Evolutionary conservation across 768 basidiomycete genomes (phyloP).

Genomic region (Boletus fagicola): DNA sequence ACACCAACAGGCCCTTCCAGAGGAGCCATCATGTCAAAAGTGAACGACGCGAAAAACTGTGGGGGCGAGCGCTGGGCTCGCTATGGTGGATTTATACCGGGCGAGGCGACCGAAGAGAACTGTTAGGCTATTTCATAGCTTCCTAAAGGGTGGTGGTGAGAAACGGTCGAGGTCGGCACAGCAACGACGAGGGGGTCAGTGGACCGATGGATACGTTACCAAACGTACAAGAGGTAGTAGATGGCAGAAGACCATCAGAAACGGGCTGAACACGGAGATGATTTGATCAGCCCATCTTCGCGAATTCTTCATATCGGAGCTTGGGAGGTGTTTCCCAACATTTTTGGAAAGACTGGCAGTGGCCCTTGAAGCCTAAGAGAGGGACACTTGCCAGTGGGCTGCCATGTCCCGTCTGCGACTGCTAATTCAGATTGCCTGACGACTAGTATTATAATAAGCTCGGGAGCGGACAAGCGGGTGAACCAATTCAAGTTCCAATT

Average conservation of each 20-base stretch:
- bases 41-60: background rate
- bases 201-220: slow-evolving; percentile 15
- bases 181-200: slow-evolving; percentile 9
- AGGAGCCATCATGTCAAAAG: slow-evolving; percentile 17
- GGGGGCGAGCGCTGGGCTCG: background rate
- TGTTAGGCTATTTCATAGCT: background rate
- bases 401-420: background rate
- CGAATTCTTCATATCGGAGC: slow-evolving; percentile 18
- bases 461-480: background rate
- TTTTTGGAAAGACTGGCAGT: background rate
- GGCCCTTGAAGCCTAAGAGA: no score
- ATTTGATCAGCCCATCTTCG: slow-evolving; percentile 4
- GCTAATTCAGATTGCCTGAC: background rate
- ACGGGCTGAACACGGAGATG: slow-evolving; percentile 3
- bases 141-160: slow-evolving; percentile 4
- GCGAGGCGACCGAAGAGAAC: slow-evolving; percentile 9
- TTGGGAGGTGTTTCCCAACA: background rate
- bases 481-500: no score
- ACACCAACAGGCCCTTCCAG: slow-evolving; percentile 28
- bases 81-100: slow-evolving; percentile 18
- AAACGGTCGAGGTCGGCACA: slow-evolving; percentile 8
- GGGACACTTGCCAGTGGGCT: background rate
- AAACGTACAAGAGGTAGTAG: slow-evolving; percentile 2
- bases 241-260: slow-evolving; percentile 15
- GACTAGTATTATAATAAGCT: background rate